These are phyloP conservation scores for Trichoderma hamatum DNA, from an alignment of 2,329 filamentous ascomycete species.

Conservation along the genomic window DNA sequence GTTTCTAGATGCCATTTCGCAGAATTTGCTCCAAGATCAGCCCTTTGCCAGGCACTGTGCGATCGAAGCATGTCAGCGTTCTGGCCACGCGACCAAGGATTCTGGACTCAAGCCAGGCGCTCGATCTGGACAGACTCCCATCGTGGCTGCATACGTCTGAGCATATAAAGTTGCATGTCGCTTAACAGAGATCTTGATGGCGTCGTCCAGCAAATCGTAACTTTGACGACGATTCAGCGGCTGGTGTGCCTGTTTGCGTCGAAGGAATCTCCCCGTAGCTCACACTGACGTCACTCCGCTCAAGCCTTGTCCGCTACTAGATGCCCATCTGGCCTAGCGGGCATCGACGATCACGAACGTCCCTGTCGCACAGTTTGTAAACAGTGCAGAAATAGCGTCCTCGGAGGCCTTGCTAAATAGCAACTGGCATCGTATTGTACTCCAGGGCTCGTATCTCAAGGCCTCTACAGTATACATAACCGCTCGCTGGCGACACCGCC, in stretches of 20 bases:
- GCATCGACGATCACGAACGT: slow-evolving; percentile 8
- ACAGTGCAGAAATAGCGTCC: background rate
- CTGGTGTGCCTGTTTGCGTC: slow-evolving; percentile 11
- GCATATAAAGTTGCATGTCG: background rate
- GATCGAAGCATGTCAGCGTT: background rate
- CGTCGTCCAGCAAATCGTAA: background rate
- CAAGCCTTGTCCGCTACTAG: slow-evolving; percentile 11
- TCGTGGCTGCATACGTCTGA: background rate
- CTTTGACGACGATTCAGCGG: background rate
- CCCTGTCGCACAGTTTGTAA: slow-evolving; percentile 12
- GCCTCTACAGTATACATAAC: background rate
- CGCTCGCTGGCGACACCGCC: background rate
- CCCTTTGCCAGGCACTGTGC: background rate
- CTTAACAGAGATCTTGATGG: background rate
- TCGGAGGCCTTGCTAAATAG: background rate
- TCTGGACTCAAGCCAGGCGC: background rate
- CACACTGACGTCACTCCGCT: slow-evolving; percentile 17
- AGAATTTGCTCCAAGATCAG: background rate
- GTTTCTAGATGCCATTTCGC: background rate
- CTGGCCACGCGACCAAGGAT: background rate
- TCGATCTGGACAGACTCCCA: background rate
- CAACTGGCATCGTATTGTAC: background rate
- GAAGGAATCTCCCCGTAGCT: slow-evolving; percentile 5
- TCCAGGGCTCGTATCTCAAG: background rate
- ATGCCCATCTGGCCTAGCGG: slow-evolving; percentile 6